Base-by-base conservation (phyloP, 1,284 basidiomycete species). In the Heterobasidion parviporum region DNA sequence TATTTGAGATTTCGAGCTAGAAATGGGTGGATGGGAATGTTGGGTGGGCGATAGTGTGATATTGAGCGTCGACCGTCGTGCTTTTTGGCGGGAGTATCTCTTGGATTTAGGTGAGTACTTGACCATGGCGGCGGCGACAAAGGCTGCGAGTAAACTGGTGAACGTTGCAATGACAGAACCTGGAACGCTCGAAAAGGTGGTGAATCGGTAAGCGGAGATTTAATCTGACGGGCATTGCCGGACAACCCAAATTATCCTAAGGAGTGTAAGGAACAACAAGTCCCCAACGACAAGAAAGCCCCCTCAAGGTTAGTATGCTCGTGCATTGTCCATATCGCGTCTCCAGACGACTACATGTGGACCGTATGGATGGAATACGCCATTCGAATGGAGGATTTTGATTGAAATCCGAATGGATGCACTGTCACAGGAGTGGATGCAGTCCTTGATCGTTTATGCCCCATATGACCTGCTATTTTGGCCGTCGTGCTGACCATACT, bases 291-390 rank as follows among this genome's bases (percentile, higher is more conserved):
- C 56, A 53, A 60, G 56, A 58, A 56, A 51, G 65, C 56, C 53
- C 59, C 63, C 62, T 68, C 70, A 71, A 72, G 70, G 71, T 72
- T 57, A 70, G 71, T 68, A 67, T 64, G 62, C 59, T 61, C 54
- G 46, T 61, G 51, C 59, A 15, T 50, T 43, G 45, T 53, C 51
- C 56, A 55, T 45, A 56, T 59, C 63, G 56, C 53, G 56, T 54
- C 53, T 54, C 56, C 56, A 59, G 56, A 58, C 55, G 64, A 54
- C 61, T 59, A 54, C 61, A 59, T 55, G 54, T 18, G 32, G 54
- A 50, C 36, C 54, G 46, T 58, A 57, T 62, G 57, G 52, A 54
- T 54, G 55, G 61, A 57, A 8, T 54, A 53, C 57, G 26, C 55
- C 46, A 57, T 62, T 57, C 54, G 58, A 61, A 59, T 44, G 59